Evolutionary conservation across 345 rosid species (phyloP).

Genomic region (Eucalyptus pauciflora): DNA sequence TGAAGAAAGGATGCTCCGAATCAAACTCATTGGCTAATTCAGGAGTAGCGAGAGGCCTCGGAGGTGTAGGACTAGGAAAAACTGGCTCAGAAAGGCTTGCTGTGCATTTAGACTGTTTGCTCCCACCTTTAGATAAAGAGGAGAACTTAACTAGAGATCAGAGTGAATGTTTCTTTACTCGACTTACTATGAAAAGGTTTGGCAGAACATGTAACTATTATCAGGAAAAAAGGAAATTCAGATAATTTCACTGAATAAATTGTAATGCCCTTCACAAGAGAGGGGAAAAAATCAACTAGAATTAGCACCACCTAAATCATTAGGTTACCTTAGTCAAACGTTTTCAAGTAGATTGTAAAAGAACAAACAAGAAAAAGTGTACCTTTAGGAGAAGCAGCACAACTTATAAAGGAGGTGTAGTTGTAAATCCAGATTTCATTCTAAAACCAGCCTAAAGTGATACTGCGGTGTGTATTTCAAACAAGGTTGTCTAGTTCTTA

Average conservation of each 20-base stretch:
- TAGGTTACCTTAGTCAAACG: background rate
- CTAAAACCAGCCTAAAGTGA: background rate
- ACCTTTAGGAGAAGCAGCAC: background rate
- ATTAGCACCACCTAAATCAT: background rate
- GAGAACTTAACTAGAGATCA: background rate
- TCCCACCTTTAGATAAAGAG: background rate
- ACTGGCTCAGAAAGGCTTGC: background rate
- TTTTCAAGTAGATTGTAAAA: background rate
- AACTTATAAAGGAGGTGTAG: background rate
- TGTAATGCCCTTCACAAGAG: background rate
- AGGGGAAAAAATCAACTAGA: background rate
- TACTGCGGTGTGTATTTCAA: background rate
- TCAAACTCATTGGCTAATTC: background rate
- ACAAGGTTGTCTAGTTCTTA: background rate
- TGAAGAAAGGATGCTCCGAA: background rate
- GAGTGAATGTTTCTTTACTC: background rate
- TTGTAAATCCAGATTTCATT: background rate
- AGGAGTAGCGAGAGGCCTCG: background rate
- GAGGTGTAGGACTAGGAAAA: background rate
- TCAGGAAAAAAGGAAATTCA: background rate
- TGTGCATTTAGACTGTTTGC: background rate
- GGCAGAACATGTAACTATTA: background rate
- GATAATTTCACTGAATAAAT: background rate
- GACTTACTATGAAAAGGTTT: background rate
- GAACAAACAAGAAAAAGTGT: background rate